These are phyloP conservation scores for Verticillium tricorpus DNA, from an alignment of 2,329 filamentous ascomycete species.

Conservation along the genomic window DNA sequence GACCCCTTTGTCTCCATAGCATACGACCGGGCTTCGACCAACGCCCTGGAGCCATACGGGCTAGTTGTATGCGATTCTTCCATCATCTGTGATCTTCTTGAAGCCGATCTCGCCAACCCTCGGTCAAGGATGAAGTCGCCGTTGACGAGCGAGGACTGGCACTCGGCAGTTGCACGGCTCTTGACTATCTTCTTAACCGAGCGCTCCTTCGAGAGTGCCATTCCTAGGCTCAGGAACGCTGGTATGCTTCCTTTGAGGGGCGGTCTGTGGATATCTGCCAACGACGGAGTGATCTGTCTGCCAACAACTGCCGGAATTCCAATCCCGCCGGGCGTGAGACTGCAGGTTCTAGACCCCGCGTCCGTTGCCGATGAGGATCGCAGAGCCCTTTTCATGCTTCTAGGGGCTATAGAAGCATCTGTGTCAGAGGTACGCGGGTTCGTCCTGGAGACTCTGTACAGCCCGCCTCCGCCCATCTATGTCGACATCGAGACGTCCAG, in stretches of 20 bases:
- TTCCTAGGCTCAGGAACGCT: not conserved
- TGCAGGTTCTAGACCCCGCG: slow-evolving; percentile 2
- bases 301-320: slow-evolving; percentile 1
- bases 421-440: not conserved
- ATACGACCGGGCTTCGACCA: not conserved
- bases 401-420: slow-evolving; percentile 4
- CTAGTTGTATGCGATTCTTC: not conserved
- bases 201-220: not conserved
- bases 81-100: slow-evolving; percentile 6
- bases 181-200: not conserved
- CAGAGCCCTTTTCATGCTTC: slow-evolving; percentile 1
- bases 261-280: slow-evolving; percentile 3
- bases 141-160: slow-evolving; percentile 13
- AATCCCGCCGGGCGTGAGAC: slow-evolving; percentile 1
- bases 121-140: slow-evolving; percentile 11
- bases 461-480: not conserved
- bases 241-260: not conserved
- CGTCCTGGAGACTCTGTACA: not conserved
- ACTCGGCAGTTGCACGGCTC: slow-evolving; percentile 3
- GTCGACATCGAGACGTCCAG: not conserved
- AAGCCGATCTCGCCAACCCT: slow-evolving; percentile 10
- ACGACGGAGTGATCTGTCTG: not conserved
- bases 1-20: slow-evolving; percentile 8
- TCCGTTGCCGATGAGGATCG: slow-evolving; percentile 5
- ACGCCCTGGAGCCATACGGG: slow-evolving; percentile 7